Conservation (phyloP, 192 early-diverging fungal species). For the Backusella macrospora region DNA sequence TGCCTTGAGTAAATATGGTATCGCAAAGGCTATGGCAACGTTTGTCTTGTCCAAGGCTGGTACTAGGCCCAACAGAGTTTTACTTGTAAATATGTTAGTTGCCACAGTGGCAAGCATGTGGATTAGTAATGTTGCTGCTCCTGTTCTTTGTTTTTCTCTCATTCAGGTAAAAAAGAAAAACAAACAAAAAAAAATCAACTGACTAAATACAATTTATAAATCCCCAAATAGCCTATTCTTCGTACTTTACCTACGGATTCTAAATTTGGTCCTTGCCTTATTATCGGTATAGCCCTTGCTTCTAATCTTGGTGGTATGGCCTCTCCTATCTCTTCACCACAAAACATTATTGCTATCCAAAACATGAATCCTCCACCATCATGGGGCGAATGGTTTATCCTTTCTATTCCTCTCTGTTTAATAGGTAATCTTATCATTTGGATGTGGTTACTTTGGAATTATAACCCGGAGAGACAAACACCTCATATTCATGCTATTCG, state of each 20-base stretch:
- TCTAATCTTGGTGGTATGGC: constrained; percentile 98
- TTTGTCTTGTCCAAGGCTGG: constrained; percentile 88
- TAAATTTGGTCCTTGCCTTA: constrained; percentile 85
- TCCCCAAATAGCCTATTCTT: constrained; percentile 72
- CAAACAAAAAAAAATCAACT: neutral
- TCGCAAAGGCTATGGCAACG: constrained; percentile 89
- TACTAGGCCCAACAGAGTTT: constrained; percentile 75
- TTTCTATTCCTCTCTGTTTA: constrained; percentile 86
- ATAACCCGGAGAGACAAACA: constrained; percentile 67
- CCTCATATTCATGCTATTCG: constrained; percentile 58
- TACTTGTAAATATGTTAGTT: constrained; percentile 94
- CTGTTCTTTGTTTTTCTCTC: constrained; percentile 95
- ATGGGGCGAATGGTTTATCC: constrained; percentile 90
- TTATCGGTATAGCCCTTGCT: constrained; percentile 94
- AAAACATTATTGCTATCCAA: constrained; percentile 94
- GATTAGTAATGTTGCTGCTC: constrained; percentile 97
- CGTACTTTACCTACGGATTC: constrained; percentile 80
- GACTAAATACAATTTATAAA: neutral
- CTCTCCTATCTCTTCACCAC: constrained; percentile 93
- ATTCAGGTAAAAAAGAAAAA: constrained; percentile 58
- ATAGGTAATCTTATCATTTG: constrained; percentile 81
- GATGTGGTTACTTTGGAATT: constrained; percentile 75
- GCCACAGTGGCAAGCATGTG: constrained; percentile 97
- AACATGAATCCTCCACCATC: constrained; percentile 89
- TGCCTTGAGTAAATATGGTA: constrained; percentile 92